phyloP scores from a whole-genome alignment of 345 rosid genomes.

The Euphorbia tirucalli region DNA sequence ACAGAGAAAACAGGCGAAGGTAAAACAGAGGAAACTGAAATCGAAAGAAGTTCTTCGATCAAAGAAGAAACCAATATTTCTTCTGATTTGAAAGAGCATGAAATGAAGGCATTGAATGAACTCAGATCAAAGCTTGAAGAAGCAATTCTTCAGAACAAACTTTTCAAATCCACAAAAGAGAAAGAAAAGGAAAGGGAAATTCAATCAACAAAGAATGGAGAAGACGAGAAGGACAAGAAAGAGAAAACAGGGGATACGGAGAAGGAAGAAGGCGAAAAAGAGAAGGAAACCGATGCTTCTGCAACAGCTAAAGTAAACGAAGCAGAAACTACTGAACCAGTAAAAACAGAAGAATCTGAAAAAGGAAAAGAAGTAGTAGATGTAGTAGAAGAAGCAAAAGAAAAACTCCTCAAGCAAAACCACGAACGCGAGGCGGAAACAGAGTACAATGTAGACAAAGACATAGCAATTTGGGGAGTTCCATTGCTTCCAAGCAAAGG shows the following conservation, averaged over 20 bases:
- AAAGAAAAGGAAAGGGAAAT: background rate
- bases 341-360: background rate
- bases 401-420: background rate
- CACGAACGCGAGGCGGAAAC: background rate
- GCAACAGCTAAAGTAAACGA: background rate
- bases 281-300: background rate
- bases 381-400: background rate
- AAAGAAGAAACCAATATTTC: constrained; percentile 14
- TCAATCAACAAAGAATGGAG: background rate
- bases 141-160: constrained; percentile 22
- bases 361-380: background rate
- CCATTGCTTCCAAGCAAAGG: constrained; percentile 27
- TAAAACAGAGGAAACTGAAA: background rate
- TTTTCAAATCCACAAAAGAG: constrained; percentile 16
- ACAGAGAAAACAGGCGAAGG: background rate
- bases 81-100: constrained; percentile 26
- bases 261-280: background rate
- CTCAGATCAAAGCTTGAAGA: constrained; percentile 30
- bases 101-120: constrained; percentile 27
- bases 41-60: constrained; percentile 18
- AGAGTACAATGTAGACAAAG: constrained; percentile 13
- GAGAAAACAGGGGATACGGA: constrained; percentile 5
- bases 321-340: background rate
- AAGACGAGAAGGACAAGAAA: background rate
- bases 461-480: constrained; percentile 23